A percentile compares a stretch with the other conserved stretches of the same genome.
Conservation (phyloP, 768 basidiomycete species). For the Naganishia antarctica region DNA sequence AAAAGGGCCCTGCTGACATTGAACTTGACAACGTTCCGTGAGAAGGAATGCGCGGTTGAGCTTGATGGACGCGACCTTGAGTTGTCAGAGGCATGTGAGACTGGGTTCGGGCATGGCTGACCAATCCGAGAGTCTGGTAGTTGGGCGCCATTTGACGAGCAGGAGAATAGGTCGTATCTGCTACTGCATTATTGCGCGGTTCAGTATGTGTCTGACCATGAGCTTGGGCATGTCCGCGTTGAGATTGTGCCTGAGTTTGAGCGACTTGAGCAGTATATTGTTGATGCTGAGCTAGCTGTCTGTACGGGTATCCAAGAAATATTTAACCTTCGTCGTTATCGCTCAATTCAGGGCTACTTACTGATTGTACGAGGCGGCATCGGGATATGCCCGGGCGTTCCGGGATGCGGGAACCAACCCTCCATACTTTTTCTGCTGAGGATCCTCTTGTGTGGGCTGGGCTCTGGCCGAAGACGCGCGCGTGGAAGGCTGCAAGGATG, state of each 20-base stretch:
- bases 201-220: constrained; percentile 36
- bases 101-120: constrained; percentile 11
- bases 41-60: constrained; percentile 44
- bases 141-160: constrained; percentile 12
- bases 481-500: neutral
- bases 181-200: constrained; percentile 12
- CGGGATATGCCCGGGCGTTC: constrained; percentile 57
- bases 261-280: constrained; percentile 64
- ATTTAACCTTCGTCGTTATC: neutral
- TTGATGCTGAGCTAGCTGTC: constrained; percentile 86
- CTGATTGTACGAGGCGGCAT: constrained; percentile 89
- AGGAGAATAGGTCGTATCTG: constrained; percentile 2
- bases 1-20: constrained; percentile 23
- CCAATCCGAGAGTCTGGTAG: constrained; percentile 11
- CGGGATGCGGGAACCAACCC: constrained; percentile 50
- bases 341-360: neutral
- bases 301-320: neutral
- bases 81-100: constrained; percentile 25
- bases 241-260: constrained; percentile 27
- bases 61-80: constrained; percentile 29
- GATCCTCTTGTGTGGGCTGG: neutral
- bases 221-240: constrained; percentile 26
- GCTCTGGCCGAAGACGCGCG: neutral
- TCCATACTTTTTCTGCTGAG: constrained; percentile 58
- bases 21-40: constrained; percentile 23